Conservation (phyloP, 2,329 filamentous ascomycete species). For the Colletotrichum sp. region DNA sequence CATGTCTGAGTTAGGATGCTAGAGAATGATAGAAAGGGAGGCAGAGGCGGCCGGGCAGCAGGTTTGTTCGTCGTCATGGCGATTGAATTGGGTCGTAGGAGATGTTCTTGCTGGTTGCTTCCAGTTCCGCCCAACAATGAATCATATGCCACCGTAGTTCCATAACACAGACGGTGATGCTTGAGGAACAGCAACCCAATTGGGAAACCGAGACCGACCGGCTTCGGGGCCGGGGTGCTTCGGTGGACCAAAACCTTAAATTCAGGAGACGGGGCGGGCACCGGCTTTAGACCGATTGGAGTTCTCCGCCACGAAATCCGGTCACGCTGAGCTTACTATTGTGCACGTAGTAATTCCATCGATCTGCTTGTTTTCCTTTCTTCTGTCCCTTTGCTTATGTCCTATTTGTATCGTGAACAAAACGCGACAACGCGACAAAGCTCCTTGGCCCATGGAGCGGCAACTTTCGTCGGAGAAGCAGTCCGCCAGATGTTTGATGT, state of each 20-base stretch:
- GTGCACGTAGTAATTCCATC: rapidly evolving
- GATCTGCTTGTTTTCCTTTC: too few species aligned
- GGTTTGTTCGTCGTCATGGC: background rate
- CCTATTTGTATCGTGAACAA: too few species aligned
- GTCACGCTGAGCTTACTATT: rapidly evolving
- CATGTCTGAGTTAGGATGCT: background rate
- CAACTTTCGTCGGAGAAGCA: background rate
- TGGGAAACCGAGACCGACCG: background rate
- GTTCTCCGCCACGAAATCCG: background rate
- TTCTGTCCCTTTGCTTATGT: too few species aligned
- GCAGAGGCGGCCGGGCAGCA: background rate
- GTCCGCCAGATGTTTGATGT: background rate
- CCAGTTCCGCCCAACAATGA: rapidly evolving
- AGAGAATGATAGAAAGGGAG: background rate
- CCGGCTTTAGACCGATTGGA: background rate
- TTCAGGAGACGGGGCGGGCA: rapidly evolving
- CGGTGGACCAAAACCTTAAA: background rate
- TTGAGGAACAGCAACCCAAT: background rate
- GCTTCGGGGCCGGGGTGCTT: background rate
- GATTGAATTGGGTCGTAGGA: background rate
- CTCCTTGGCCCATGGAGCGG: too few species aligned
- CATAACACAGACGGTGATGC: background rate
- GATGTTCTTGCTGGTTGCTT: rapidly evolving
- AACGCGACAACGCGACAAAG: too few species aligned
- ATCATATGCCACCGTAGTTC: rapidly evolving